Conservation (phyloP, 2,329 filamentous ascomycete genomes). For the Mycocentrospora acerina region DNA sequence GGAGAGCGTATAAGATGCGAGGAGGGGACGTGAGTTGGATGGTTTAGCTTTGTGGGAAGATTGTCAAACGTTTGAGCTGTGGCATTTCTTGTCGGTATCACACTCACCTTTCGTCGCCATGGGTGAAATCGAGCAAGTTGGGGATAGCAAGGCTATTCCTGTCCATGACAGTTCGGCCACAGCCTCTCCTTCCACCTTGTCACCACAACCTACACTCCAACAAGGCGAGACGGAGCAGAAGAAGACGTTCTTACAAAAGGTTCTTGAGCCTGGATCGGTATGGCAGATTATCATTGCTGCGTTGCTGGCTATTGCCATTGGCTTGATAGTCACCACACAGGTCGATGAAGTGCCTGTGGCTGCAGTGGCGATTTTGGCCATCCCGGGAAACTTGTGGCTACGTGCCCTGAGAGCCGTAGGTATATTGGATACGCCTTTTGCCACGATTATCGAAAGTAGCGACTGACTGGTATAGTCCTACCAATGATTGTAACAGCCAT, state of each 20-base stretch:
- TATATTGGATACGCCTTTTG: constrained; percentile 26
- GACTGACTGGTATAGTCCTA: constrained; percentile 44
- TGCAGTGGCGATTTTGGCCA: constrained; percentile 47
- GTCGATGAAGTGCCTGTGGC: constrained; percentile 49
- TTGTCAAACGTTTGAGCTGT: not conserved
- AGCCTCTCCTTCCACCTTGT: constrained; percentile 9
- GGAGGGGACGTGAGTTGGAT: constrained; percentile 3
- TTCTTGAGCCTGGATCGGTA: constrained; percentile 49
- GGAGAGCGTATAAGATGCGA: constrained; percentile 19
- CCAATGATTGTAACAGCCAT: constrained; percentile 56
- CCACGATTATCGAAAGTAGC: too few relatives aligned
- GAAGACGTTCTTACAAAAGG: constrained; percentile 38
- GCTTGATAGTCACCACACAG: constrained; percentile 48
- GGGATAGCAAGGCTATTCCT: constrained; percentile 13
- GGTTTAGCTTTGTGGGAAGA: constrained; percentile 2
- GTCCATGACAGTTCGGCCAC: constrained; percentile 12
- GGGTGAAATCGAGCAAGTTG: constrained; percentile 20
- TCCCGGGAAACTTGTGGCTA: constrained; percentile 55
- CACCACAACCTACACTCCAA: constrained; percentile 14
- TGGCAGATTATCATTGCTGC: constrained; percentile 55
- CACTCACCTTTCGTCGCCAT: constrained; percentile 5
- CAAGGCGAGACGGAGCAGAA: constrained; percentile 13
- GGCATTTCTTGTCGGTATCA: not conserved
- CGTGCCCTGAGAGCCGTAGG: constrained; percentile 53
- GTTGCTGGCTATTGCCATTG: constrained; percentile 53